Evolutionary conservation across 495 filamentous ascomycete species (phyloP).

Genomic region (Xylaria sp.): DNA sequence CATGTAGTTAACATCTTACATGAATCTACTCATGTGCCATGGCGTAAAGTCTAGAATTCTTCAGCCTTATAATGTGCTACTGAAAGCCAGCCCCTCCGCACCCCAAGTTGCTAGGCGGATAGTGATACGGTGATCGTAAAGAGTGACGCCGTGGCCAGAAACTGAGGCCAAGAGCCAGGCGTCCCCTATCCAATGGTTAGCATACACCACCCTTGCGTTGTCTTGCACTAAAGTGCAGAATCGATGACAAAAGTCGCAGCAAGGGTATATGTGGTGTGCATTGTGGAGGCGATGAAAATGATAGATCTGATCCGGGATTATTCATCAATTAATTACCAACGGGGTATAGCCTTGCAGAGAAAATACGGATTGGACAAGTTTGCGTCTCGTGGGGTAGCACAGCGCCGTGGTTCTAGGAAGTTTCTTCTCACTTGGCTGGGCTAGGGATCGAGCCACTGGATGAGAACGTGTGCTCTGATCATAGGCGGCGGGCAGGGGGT

Average conservation of each 20-base stretch:
- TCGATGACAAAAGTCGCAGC: slow-evolving; percentile 1
- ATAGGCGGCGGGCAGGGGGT: neutral
- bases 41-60: neutral
- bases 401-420: neutral
- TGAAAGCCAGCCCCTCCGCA: neutral
- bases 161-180: neutral
- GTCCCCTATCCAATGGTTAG: neutral
- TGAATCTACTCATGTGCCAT: neutral
- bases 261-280: slow-evolving; percentile 3
- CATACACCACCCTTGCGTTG: neutral
- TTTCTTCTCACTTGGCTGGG: neutral
- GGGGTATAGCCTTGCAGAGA: slow-evolving; percentile 7
- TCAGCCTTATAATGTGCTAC: slow-evolving; percentile 23
- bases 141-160: neutral
- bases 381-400: slow-evolving; percentile 8
- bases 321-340: neutral
- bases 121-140: neutral
- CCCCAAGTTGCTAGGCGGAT: neutral
- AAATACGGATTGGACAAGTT: neutral
- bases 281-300: neutral
- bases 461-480: neutral
- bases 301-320: neutral
- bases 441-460: slow-evolving; percentile 1
- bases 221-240: neutral
- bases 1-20: neutral